Percentiles rank a stretch among this genome's conserved stretches.
Evolutionary conservation across 208 protist species (phyloP).

Genomic region (Zelonia costaricensis): DNA sequence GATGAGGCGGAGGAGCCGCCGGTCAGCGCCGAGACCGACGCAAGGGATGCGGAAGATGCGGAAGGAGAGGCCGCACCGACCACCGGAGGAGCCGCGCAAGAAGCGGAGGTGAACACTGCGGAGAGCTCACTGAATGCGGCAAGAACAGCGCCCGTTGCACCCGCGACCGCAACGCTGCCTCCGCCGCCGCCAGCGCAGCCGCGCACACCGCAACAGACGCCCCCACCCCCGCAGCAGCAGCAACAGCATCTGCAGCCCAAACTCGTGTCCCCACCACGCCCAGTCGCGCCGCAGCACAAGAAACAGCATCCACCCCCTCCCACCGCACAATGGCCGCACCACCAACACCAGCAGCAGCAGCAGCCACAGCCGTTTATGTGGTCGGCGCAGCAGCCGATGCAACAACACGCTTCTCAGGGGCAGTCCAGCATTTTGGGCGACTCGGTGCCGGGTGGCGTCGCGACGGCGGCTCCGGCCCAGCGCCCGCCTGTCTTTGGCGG

Average conservation of each 20-base stretch:
- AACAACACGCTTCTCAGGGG: too few relatives aligned
- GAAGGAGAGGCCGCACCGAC: slow-evolving; percentile 7
- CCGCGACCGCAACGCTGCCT: too few relatives aligned
- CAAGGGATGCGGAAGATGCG: slow-evolving; percentile 2
- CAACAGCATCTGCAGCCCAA: not conserved
- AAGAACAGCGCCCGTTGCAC: too few relatives aligned
- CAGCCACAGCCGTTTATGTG: too few relatives aligned
- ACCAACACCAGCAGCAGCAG: too few relatives aligned
- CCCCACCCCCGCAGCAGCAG: too few relatives aligned
- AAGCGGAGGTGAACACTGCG: slow-evolving; percentile 4
- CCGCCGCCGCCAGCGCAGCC: not conserved
- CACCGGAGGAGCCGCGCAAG: slow-evolving; percentile 12
- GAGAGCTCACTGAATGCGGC: too few relatives aligned
- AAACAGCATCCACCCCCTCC: too few relatives aligned
- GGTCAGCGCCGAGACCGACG: not conserved
- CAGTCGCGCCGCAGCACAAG: too few relatives aligned
- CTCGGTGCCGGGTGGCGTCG: not conserved
- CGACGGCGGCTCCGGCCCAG: not conserved
- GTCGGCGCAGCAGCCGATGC: too few relatives aligned
- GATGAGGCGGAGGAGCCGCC: not conserved
- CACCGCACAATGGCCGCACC: too few relatives aligned
- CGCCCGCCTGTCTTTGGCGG: slow-evolving; percentile 2
- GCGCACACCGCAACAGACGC: not conserved
- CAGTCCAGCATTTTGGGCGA: slow-evolving; percentile 9
- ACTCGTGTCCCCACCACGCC: too few relatives aligned